phyloP scores from a whole-genome alignment of 1,284 basidiomycete species.

The Thelephora terrestris region DNA sequence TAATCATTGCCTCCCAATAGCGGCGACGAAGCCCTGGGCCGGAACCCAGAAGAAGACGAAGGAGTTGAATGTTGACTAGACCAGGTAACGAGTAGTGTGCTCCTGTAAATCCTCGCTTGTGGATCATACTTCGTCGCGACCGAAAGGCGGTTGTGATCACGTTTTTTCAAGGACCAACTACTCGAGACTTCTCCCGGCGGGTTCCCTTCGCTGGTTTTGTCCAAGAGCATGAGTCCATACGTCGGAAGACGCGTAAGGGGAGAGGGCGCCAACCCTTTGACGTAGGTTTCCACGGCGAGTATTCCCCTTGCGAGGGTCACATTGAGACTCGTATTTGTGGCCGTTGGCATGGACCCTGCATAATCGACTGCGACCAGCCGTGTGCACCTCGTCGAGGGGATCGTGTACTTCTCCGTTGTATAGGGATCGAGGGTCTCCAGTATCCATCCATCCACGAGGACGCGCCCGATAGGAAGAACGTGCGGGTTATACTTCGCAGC shows the following conservation, averaged over 20 bases:
- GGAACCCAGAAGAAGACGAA: too few species aligned
- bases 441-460: constrained; percentile 93
- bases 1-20: background rate
- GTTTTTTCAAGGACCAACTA: constrained; percentile 47
- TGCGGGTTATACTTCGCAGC: constrained; percentile 72
- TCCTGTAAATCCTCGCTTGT: constrained; percentile 37
- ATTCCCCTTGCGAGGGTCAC: constrained; percentile 62
- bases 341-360: constrained; percentile 77
- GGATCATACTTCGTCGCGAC: constrained; percentile 40
- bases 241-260: constrained; percentile 62
- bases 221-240: constrained; percentile 44
- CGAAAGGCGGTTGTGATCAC: constrained; percentile 46
- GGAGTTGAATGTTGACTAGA: background rate
- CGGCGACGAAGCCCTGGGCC: background rate
- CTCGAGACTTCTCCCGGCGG: background rate
- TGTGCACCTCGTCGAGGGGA: constrained; percentile 90
- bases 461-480: constrained; percentile 65
- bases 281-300: constrained; percentile 57
- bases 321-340: constrained; percentile 86
- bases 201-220: constrained; percentile 32
- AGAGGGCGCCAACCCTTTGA: constrained; percentile 52
- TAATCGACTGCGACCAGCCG: constrained; percentile 86
- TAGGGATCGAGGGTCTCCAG: constrained; percentile 97
- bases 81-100: constrained; percentile 33
- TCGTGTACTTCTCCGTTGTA: constrained; percentile 88